These are phyloP conservation scores for Stereocaulon alpinum DNA, from an alignment of 495 filamentous ascomycete genomes.

Conservation along the genomic window DNA sequence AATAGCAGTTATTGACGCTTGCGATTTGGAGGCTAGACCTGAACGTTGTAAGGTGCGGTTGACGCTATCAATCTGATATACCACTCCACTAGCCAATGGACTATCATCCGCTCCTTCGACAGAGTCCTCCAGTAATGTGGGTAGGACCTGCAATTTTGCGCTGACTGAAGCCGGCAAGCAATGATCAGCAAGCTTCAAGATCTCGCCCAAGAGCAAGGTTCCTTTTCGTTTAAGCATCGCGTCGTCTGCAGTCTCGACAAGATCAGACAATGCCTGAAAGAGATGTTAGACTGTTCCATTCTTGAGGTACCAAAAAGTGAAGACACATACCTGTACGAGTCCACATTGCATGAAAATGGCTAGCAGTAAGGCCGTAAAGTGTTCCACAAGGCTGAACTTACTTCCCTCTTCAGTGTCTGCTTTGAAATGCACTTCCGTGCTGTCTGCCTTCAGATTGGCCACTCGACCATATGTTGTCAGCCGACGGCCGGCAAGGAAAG, in stretches of 20 bases:
- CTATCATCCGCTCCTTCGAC: conserved; percentile 59
- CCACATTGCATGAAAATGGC: conserved; percentile 78
- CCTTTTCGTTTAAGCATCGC: conserved; percentile 76
- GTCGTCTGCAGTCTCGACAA: conserved; percentile 63
- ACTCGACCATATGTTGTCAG: conserved; percentile 92
- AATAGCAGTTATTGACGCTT: conserved; percentile 23
- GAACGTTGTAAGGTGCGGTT: conserved; percentile 88
- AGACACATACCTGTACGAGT: conserved; percentile 51
- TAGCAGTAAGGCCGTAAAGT: conserved; percentile 84
- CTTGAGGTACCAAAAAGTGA: neutral
- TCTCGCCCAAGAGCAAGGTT: conserved; percentile 79
- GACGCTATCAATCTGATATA: conserved; percentile 96
- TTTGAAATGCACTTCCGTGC: conserved; percentile 35
- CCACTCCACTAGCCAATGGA: conserved; percentile 70
- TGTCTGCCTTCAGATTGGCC: conserved; percentile 66
- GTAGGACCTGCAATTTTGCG: conserved; percentile 70
- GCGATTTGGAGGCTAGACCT: conserved; percentile 32
- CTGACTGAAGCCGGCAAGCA: conserved; percentile 72
- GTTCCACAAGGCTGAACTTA: conserved; percentile 76
- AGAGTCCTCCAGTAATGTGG: conserved; percentile 67
- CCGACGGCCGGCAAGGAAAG: conserved; percentile 83
- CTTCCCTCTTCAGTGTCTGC: conserved; percentile 47
- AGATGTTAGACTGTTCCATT: conserved; percentile 12
- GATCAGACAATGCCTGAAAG: conserved; percentile 45
- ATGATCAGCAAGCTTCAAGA: conserved; percentile 76